Percentiles rank a stretch among this genome's conserved stretches.
These are phyloP conservation scores for Lolium rigidum DNA, from an alignment of 176 grass and related monocot genomes.

Conservation along the genomic window DNA sequence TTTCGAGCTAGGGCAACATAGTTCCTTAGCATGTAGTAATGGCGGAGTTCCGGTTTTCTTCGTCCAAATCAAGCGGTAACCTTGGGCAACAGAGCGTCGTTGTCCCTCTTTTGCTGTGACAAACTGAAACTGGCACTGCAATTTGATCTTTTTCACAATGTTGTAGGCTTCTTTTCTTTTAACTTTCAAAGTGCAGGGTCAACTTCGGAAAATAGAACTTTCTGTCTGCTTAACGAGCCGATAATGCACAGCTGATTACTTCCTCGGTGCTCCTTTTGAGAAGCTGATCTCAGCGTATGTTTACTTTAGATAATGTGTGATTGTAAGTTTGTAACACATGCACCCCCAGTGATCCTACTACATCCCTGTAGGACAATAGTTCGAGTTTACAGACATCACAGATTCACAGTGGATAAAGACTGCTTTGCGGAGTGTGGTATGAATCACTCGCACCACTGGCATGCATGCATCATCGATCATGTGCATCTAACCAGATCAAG, in stretches of 20 bases:
- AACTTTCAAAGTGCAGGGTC: too few relatives aligned
- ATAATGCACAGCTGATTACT: neutral
- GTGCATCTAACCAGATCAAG: neutral
- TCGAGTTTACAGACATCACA: neutral
- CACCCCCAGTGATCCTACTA: too few relatives aligned
- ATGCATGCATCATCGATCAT: too few relatives aligned
- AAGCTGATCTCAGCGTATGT: neutral
- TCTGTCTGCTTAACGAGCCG: neutral
- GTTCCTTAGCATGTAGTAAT: neutral
- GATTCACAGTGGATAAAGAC: conserved; percentile 7
- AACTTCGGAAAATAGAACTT: too few relatives aligned
- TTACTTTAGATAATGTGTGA: neutral
- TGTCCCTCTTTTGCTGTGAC: conserved; percentile 22
- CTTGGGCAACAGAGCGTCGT: neutral
- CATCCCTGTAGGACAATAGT: neutral
- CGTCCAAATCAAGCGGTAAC: neutral
- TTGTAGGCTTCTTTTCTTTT: neutral
- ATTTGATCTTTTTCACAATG: conserved; percentile 29
- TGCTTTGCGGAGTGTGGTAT: conserved; percentile 19
- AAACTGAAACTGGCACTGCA: conserved; percentile 3
- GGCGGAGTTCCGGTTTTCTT: neutral
- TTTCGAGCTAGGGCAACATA: neutral
- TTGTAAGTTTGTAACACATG: too few relatives aligned
- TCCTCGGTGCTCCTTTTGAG: neutral
- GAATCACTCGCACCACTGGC: conserved; percentile 18